A percentile compares a stretch with the other conserved stretches of the same genome.
Evolutionary conservation across 805 yeast species (phyloP).

Genomic region (Starmerella geochares): DNA sequence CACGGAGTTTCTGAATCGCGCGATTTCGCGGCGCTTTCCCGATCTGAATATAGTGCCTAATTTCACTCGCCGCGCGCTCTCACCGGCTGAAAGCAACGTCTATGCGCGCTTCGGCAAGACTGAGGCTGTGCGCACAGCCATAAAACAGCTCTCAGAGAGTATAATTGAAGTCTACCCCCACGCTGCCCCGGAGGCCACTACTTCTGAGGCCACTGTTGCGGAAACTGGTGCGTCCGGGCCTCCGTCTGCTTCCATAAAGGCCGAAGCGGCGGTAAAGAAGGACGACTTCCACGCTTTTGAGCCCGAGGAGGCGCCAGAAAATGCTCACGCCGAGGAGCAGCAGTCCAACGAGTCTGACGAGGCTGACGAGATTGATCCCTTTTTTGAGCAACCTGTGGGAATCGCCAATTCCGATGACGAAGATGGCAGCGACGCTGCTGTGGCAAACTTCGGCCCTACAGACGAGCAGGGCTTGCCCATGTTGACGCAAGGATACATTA

Average conservation of each 20-base stretch:
- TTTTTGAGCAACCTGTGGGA: constrained; percentile 14
- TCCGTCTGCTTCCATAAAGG: too few relatives aligned
- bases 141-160: constrained; percentile 9
- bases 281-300: constrained; percentile 12
- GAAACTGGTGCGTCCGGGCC: background rate
- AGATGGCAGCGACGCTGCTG: constrained; percentile 32
- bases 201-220: background rate
- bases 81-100: constrained; percentile 29
- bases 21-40: constrained; percentile 11
- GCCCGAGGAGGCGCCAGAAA: constrained; percentile 7
- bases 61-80: constrained; percentile 16
- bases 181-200: background rate
- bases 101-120: constrained; percentile 35
- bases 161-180: constrained; percentile 10
- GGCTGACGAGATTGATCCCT: constrained; percentile 38
- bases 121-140: constrained; percentile 19
- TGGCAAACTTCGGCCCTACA: constrained; percentile 21
- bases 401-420: constrained; percentile 28
- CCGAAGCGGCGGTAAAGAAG: too few relatives aligned
- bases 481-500: constrained; percentile 54
- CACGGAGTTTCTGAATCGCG: constrained; percentile 15
- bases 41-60: background rate
- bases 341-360: constrained; percentile 9
- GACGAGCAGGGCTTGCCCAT: constrained; percentile 31
- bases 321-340: constrained; percentile 16